phyloP scores from a whole-genome alignment of 2,329 filamentous ascomycete species.

The Pochonia chlamydosporia region DNA sequence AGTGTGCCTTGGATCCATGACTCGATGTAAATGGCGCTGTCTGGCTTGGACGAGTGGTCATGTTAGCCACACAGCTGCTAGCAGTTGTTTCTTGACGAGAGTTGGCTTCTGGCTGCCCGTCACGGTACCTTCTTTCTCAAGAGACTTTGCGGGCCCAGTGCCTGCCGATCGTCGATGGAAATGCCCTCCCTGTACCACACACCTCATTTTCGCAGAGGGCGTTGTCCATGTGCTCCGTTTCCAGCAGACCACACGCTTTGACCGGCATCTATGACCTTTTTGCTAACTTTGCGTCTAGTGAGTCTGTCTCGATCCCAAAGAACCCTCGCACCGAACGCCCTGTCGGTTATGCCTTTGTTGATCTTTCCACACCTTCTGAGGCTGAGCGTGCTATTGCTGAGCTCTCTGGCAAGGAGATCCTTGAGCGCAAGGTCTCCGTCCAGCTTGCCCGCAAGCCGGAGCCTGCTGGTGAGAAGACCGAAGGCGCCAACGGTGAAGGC shows the following conservation, averaged over 20 bases:
- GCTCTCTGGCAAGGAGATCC: conserved; percentile 94
- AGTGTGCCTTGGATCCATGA: conserved; percentile 36
- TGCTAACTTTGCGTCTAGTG: conserved; percentile 47
- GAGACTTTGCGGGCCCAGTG: no score
- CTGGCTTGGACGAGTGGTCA: background rate
- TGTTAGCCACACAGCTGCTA: no score
- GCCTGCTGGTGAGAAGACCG: conserved; percentile 69
- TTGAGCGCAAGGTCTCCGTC: conserved; percentile 98
- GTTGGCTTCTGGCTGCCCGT: no score
- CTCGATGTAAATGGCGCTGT: background rate
- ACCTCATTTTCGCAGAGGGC: no score
- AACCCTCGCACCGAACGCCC: conserved; percentile 98
- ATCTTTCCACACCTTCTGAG: conserved; percentile 89
- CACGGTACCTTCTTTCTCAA: no score
- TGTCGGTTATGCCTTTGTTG: conserved; percentile 98
- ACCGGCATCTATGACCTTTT: background rate
- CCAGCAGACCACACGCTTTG: background rate
- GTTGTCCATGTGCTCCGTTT: background rate
- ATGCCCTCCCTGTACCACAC: no score
- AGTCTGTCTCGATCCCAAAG: conserved; percentile 98
- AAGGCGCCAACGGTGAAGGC: conserved; percentile 71
- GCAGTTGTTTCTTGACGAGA: no score
- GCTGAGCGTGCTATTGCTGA: conserved; percentile 92
- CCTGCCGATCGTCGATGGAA: no score
- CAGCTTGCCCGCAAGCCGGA: conserved; percentile 98